Evolutionary conservation across 768 basidiomycete genomes (phyloP).

Genomic region (Lyophyllum semitale): DNA sequence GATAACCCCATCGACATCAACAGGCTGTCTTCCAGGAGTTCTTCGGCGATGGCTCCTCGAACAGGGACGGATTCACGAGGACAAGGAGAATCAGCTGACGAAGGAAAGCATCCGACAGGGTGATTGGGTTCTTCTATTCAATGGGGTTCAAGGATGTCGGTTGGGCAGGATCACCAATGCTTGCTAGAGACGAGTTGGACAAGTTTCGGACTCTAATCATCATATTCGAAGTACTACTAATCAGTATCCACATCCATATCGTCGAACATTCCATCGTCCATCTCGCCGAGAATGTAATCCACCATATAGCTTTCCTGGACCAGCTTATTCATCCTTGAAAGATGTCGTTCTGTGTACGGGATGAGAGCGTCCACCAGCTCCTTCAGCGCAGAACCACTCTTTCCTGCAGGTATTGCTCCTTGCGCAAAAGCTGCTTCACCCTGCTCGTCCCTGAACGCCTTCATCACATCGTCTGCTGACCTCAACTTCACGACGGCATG

Average conservation of each 20-base stretch:
- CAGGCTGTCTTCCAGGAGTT: conserved; percentile 76
- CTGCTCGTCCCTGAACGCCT: conserved; percentile 56
- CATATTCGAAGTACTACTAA: neutral
- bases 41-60: conserved; percentile 70
- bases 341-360: conserved; percentile 94
- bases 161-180: conserved; percentile 45
- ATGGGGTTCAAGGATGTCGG: conserved; percentile 71
- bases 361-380: conserved; percentile 85
- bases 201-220: neutral
- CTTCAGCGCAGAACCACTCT: conserved; percentile 44
- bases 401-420: conserved; percentile 15
- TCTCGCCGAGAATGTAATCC: conserved; percentile 85
- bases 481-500: conserved; percentile 80
- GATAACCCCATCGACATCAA: conserved; percentile 62
- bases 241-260: conserved; percentile 46
- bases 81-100: conserved; percentile 40
- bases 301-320: conserved; percentile 96
- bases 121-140: conserved; percentile 73
- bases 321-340: conserved; percentile 79
- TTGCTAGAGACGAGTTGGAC: neutral
- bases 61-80: conserved; percentile 56
- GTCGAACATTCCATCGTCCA: conserved; percentile 79
- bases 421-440: conserved; percentile 31
- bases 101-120: conserved; percentile 45
- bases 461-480: conserved; percentile 70